Percentiles rank a stretch among this genome's conserved stretches.
Conservation (phyloP, 179 eudicot genomes). For the Silene vulgaris region DNA sequence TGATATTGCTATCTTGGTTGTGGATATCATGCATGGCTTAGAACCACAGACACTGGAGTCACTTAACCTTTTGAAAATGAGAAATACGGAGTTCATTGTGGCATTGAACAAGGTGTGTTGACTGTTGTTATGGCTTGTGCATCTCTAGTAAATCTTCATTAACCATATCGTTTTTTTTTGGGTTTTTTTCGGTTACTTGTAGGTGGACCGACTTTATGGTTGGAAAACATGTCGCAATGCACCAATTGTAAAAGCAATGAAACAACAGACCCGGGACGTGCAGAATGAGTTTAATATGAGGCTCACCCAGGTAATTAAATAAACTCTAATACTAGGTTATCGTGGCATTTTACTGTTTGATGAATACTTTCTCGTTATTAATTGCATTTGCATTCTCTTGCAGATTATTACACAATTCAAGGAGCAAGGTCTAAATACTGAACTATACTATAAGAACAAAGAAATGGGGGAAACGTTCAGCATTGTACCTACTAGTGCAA, state of each 20-base stretch:
- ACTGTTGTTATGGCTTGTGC: constrained; percentile 14
- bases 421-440: constrained; percentile 88
- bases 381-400: background rate
- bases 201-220: constrained; percentile 90
- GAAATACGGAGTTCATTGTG: constrained; percentile 83
- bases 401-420: constrained; percentile 76
- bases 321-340: background rate
- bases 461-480: constrained; percentile 84
- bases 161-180: background rate
- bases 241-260: constrained; percentile 66
- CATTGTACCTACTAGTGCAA: constrained; percentile 91
- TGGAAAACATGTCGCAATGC: constrained; percentile 74
- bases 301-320: constrained; percentile 47
- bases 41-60: constrained; percentile 95
- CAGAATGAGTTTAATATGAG: constrained; percentile 64
- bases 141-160: background rate
- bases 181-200: background rate
- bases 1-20: constrained; percentile 87
- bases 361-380: background rate
- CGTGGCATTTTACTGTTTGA: background rate
- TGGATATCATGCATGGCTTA: constrained; percentile 90
- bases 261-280: constrained; percentile 75
- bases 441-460: constrained; percentile 78
- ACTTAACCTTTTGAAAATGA: constrained; percentile 78
- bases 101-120: constrained; percentile 76